Base-by-base conservation (phyloP, 23 red algal species). In the Agarophyton chilense region DNA sequence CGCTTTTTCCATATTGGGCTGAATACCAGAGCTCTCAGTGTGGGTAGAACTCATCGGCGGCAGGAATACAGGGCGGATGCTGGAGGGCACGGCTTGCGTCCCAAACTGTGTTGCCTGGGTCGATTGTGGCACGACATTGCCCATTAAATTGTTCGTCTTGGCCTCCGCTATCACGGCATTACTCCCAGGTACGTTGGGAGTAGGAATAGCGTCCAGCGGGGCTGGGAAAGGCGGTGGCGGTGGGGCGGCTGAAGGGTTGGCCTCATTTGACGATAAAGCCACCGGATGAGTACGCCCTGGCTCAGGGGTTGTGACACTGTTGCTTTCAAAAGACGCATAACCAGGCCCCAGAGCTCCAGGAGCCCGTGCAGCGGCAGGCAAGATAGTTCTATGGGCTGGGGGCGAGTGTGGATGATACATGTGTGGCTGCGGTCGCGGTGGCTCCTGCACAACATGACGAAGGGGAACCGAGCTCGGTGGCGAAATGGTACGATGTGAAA, bases 191-290 rank as follows among this genome's bases (percentile, higher is more conserved):
- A 74, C 14, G 36, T 74, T 33, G 7, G 68, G 16, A 29, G 22
- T 18, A 25, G 68, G 8, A 49, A 39, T 0, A 26, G 40, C 68
- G 3, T 74, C 68, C 45, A 24, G 41, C 41, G 68, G 68, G 41
- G 68, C 68, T 46, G 68, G 68, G 68, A 74, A 74, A 2, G 68
- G 68, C n/a, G 68, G 68, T 49, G 68, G 68, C 4, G 68, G 68
- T 11, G 68, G 68, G 26, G 68, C 68, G 10, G 68, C 21, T 11
- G 68, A 45, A 49, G 13, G 43, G 5, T 74, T 8, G 24, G 1
- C 39, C 6, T n/a, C 25, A 2, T 26, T 49, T 2, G 7, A 18
- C 2, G 68, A 1, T 28, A 39, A 33, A 11, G 68, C 39, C 17
- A 18, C 68, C 24, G 68, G 24, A 26, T 74, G 47, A 19, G 68